Conservation (phyloP, 441 rosid genomes). For the Dalechampia spathulata region DNA sequence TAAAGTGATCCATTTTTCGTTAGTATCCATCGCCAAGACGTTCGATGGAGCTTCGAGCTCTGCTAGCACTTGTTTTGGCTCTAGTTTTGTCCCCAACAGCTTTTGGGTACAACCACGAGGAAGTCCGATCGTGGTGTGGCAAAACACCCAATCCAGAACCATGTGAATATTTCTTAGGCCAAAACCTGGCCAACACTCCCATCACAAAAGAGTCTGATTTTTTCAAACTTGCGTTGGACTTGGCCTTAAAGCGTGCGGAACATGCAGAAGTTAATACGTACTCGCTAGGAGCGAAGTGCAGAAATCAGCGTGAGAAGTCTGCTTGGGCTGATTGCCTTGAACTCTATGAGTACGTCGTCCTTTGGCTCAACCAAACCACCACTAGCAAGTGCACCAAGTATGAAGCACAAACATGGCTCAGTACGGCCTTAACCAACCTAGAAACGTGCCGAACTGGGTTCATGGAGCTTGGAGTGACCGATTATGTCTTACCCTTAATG, state of each 20-base stretch:
- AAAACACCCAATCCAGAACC: conserved; percentile 41
- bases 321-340: conserved; percentile 80
- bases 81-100: conserved; percentile 24
- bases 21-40: not conserved
- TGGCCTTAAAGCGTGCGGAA: conserved; percentile 32
- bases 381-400: conserved; percentile 24
- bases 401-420: conserved; percentile 84
- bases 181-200: conserved; percentile 2
- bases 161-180: conserved; percentile 29
- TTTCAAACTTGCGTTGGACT: conserved; percentile 23
- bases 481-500: conserved; percentile 47
- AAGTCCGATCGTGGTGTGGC: conserved; percentile 42
- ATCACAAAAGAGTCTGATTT: conserved; percentile 31
- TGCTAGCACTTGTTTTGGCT: conserved; percentile 19
- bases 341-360: conserved; percentile 42
- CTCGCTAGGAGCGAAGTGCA: conserved; percentile 31
- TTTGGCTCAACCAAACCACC: conserved; percentile 47
- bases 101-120: conserved; percentile 26
- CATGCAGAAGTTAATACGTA: conserved; percentile 24
- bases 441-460: conserved; percentile 73
- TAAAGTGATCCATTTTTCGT: not conserved
- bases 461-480: conserved; percentile 47
- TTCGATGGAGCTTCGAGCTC: conserved; percentile 29
- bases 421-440: conserved; percentile 68
- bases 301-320: conserved; percentile 36